Conservation (phyloP, 345 rosid genomes). For the Schrenkiella parvula region DNA sequence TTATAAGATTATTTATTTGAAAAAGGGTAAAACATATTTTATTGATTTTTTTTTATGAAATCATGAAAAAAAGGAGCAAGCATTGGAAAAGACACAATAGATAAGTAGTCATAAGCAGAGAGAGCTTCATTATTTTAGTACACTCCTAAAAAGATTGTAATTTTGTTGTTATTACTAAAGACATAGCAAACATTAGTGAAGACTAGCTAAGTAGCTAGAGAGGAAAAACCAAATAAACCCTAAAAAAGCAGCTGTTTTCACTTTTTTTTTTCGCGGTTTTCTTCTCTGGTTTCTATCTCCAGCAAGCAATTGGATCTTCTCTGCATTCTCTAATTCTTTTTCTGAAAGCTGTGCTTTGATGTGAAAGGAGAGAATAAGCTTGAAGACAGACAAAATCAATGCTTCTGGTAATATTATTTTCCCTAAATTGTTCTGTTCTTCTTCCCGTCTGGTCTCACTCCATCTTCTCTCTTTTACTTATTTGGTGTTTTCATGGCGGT, state of each 20-base stretch:
- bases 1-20: not conserved
- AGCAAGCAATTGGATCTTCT: not conserved
- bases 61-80: not conserved
- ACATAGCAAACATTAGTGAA: not conserved
- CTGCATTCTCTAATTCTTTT: not conserved
- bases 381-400: conserved; percentile 16
- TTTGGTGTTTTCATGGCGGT: conserved; percentile 27
- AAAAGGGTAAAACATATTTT: not conserved
- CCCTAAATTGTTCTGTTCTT: conserved; percentile 10
- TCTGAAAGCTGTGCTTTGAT: conserved; percentile 23
- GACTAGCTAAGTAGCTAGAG: not conserved
- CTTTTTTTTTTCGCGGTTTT: not conserved
- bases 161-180: conserved; percentile 13
- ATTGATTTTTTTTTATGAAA: not conserved
- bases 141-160: conserved; percentile 8
- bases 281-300: not conserved
- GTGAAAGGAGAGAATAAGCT: conserved; percentile 33
- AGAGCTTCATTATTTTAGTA: not conserved
- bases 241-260: not conserved
- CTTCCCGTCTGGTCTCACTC: conserved; percentile 28
- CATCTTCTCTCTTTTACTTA: not conserved
- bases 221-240: conserved; percentile 9
- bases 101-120: not conserved
- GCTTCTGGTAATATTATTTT: conserved; percentile 14
- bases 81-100: conserved; percentile 27